phyloP scores from a whole-genome alignment of 2,329 filamentous ascomycete genomes.

The Arthrobotrys musiformis region DNA sequence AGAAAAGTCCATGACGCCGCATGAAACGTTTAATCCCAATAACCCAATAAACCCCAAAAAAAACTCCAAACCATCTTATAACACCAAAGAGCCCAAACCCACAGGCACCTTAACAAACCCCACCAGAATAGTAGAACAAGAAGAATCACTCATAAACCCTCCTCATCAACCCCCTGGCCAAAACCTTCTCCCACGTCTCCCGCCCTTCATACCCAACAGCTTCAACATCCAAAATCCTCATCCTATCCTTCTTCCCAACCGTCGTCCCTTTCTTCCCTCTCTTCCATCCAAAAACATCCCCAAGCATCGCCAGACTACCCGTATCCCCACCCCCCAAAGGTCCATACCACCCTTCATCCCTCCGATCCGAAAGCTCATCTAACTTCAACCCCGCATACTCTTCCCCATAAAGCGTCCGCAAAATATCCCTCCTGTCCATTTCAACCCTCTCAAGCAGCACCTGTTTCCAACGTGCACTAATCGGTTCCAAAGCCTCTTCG shows the following conservation, averaged over 20 bases:
- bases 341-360: neutral
- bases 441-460: neutral
- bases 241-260: neutral
- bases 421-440: neutral
- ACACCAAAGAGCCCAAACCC: neutral
- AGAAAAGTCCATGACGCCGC: neutral
- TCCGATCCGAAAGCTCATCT: neutral
- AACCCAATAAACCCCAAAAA: neutral
- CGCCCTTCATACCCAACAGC: neutral
- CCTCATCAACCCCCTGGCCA: neutral
- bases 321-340: neutral
- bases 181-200: neutral
- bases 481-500: neutral
- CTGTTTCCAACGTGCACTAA: neutral
- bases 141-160: constrained; percentile 6
- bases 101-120: neutral
- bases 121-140: neutral
- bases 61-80: too few relatives aligned
- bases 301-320: neutral
- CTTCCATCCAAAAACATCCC: neutral
- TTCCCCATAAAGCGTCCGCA: neutral
- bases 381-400: neutral
- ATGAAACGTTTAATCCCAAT: too few relatives aligned
- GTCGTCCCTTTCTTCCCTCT: neutral
- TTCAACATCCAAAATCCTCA: neutral